Evolutionary conservation across 2,329 filamentous ascomycete species (phyloP), one percentile per base, ranked within the genome.

Genomic region (Cytospora chrysosperma): DNA sequence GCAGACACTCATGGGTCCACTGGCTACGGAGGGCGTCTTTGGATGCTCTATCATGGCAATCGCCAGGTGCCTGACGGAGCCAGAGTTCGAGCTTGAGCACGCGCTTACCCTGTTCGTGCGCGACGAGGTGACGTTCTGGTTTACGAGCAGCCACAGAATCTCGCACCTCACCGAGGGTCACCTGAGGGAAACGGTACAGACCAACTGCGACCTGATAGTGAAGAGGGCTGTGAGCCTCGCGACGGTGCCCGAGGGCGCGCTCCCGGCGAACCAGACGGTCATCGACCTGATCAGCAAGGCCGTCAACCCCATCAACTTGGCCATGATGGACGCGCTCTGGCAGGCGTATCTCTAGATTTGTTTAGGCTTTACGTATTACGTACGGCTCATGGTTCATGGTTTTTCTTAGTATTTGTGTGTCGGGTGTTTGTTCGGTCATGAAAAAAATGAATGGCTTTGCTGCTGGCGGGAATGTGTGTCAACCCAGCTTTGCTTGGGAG

Each of bases 41-140:
- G 90, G 91, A n/a, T 92, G 91, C 70, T 89, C 92, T 1, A 85
- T 99, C 70, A 97, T 99, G 93, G 93, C 93, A 1, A 97, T 99
- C 72, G 94, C 94, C 8, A 88, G 95, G 54, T 97, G 92, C 77
- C 83, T 99, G 66, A 96, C 93, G 15, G 93, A 98, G 72, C 92
- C 93, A 28, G 87, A 91, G 73, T 85, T 87, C 71, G 93, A 98
- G 76, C 85, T 99, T n/a, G 95, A 97, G 74, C 93, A 97, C 76
- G 92, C 96, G 65, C 85, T 99, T 56, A 92, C 89, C 62, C 86
- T 99, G 64, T 98, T 98, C 75, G 95, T 99, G 67, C 88, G 95
- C 8, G 95, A 99, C 72, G 95, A 99, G 78, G 96, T 99, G 85
- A 93, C 94, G 68, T 96, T 93, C 78, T 99, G 95, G 95, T 93